These are phyloP conservation scores for Penicillium steckii DNA, from an alignment of 495 filamentous ascomycete genomes.

Conservation along the genomic window DNA sequence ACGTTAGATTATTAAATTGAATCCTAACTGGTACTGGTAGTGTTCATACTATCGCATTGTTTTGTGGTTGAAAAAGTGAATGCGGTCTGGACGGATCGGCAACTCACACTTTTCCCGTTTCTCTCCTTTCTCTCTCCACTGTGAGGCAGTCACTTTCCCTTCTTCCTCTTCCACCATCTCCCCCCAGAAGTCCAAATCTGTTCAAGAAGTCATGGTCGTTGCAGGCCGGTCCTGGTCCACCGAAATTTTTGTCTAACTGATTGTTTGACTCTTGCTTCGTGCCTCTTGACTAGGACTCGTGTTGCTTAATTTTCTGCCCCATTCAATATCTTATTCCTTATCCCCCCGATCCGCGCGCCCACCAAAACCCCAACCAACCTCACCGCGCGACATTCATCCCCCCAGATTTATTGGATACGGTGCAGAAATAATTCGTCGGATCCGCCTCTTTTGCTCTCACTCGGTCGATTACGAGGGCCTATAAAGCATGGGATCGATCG, in stretches of 20 bases:
- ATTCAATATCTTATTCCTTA: no score
- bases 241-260: background rate
- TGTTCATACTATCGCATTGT: background rate
- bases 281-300: background rate
- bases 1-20: no score
- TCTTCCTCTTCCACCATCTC: background rate
- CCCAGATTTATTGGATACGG: background rate
- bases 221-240: constrained; percentile 22
- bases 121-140: constrained; percentile 31
- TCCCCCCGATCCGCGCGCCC: background rate
- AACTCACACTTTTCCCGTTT: constrained; percentile 32
- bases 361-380: constrained; percentile 6
- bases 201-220: constrained; percentile 27
- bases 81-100: constrained; percentile 26
- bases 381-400: constrained; percentile 17
- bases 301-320: no score
- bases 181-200: background rate
- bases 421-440: constrained; percentile 12
- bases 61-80: background rate
- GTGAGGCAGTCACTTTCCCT: constrained; percentile 25
- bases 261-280: background rate
- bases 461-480: background rate
- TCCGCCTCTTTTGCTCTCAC: constrained; percentile 2
- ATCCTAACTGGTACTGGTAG: background rate
- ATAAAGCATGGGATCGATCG: constrained; percentile 42